Evolutionary conservation across 2,329 filamentous ascomycete species (phyloP), one percentile per base, ranked within the genome.

Genomic region (Fusarium brachygibbosum): DNA sequence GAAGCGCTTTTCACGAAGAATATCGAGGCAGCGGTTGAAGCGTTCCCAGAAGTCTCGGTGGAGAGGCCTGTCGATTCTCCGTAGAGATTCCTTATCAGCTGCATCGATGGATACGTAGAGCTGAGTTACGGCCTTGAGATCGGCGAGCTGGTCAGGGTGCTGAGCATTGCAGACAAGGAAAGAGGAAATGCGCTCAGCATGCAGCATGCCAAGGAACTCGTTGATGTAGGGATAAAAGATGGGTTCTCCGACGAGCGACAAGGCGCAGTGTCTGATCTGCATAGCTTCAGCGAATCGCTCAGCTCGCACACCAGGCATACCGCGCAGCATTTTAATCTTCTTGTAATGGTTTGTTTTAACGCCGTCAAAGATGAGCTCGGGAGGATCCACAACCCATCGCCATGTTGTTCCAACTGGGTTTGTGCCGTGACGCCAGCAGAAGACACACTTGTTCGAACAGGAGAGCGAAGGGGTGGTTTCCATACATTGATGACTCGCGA

Each of bases 181-280:
- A 32, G 92, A 96, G 5, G 93, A 97, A 71, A 98, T 98, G 72
- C 89, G 91, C 78, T 97, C 92, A 14, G 80, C 83, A 81, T 98
- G 95, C 69, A 99, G 85, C 85, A 98, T 88, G 13, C 83, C 86
- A 1, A 97, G 84, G 75, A 98, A 94, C 76, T 94, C 91, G 80
- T 99, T 98, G 84, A 98, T 98, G 76, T 97, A 90, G 12, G 96
- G 96, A 79, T 98, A 98, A 82, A 98, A 98, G 74, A 98, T 98
- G n/a, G 95, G 95, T 80, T 99, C 95, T 72, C 96, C 95, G 23
- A 99, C 96, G 12, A 99, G 85, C 70, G 90, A 93, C 45, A 99
- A 84, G 0, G 96, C 96, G 78, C 95, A 99, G 80, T 99, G 95
- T 1, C 93, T 88, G 74, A 99, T 97, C 41, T 90, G 87, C 91